phyloP scores from a whole-genome alignment of 1,284 basidiomycete genomes.

The Puccinia novopanici region DNA sequence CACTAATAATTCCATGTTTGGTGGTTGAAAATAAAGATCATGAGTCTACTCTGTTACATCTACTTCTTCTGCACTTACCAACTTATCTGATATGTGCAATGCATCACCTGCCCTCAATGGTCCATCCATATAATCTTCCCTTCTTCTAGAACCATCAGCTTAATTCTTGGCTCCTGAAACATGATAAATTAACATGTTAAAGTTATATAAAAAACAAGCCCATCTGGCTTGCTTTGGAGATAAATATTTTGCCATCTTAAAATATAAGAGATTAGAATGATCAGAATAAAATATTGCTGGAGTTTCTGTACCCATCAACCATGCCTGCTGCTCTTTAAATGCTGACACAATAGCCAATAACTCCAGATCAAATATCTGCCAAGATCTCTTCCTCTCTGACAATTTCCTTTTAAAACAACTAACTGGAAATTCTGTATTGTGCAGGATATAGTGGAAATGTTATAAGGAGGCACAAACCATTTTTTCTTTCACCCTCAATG shows the following conservation, averaged over 20 bases:
- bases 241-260: neutral
- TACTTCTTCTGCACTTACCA: neutral
- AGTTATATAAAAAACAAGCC: neutral
- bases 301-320: constrained; percentile 3
- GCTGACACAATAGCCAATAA: constrained; percentile 20
- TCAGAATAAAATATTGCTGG: constrained; percentile 12
- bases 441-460: too few relatives aligned
- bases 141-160: constrained; percentile 2
- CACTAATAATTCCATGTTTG: neutral
- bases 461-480: too few relatives aligned
- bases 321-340: constrained; percentile 4
- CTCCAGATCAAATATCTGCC: constrained; percentile 30
- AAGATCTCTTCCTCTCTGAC: neutral
- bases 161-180: constrained; percentile 5
- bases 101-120: too few relatives aligned
- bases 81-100: neutral
- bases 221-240: constrained; percentile 14
- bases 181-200: constrained; percentile 20
- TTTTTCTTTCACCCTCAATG: too few relatives aligned
- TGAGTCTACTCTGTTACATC: neutral
- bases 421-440: too few relatives aligned
- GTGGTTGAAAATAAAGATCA: constrained; percentile 19
- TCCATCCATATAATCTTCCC: neutral
- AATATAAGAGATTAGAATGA: constrained; percentile 33
- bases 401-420: constrained; percentile 23